Percentiles rank a stretch among this genome's conserved stretches.
Conservation (phyloP, 2,329 filamentous ascomycete species). For the Dactylellina drechsleri region DNA sequence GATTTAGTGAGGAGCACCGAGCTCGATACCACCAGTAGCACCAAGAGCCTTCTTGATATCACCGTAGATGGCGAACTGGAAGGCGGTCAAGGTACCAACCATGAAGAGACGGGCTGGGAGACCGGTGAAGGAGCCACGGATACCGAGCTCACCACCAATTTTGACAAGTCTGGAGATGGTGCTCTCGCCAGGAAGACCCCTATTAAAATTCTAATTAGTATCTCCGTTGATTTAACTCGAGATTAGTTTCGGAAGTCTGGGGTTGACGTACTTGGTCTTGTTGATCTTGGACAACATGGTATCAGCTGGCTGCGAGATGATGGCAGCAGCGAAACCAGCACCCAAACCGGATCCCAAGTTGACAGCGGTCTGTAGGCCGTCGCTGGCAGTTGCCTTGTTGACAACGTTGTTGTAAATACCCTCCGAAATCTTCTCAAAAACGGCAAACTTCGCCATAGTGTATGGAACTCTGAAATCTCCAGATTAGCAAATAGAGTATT, state of each 20-base stretch:
- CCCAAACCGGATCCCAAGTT: conserved; percentile 87
- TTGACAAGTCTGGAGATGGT: conserved; percentile 83
- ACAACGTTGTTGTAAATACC: conserved; percentile 71
- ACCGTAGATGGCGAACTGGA: conserved; percentile 91
- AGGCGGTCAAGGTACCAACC: conserved; percentile 78
- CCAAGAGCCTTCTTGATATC: conserved; percentile 76
- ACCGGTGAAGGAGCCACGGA: conserved; percentile 81
- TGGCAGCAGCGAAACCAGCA: conserved; percentile 85
- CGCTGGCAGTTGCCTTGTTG: conserved; percentile 77
- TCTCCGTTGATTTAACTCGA: not conserved
- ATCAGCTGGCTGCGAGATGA: conserved; percentile 89
- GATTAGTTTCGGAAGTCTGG: not conserved
- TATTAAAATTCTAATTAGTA: conserved; percentile 49
- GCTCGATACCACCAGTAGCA: conserved; percentile 80
- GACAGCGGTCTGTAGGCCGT: conserved; percentile 77
- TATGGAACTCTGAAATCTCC: conserved; percentile 75
- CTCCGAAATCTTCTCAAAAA: conserved; percentile 88
- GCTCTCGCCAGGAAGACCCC: conserved; percentile 81
- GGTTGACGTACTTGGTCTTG: conserved; percentile 74
- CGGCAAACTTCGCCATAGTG: conserved; percentile 95
- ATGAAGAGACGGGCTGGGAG: conserved; percentile 82
- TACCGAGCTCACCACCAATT: conserved; percentile 85
- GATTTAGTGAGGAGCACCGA: conserved; percentile 61
- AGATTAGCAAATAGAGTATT: conserved; percentile 7
- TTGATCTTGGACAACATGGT: conserved; percentile 97